These are phyloP conservation scores for Lupinus albus DNA, from an alignment of 306 rosid genomes.

Conservation along the genomic window DNA sequence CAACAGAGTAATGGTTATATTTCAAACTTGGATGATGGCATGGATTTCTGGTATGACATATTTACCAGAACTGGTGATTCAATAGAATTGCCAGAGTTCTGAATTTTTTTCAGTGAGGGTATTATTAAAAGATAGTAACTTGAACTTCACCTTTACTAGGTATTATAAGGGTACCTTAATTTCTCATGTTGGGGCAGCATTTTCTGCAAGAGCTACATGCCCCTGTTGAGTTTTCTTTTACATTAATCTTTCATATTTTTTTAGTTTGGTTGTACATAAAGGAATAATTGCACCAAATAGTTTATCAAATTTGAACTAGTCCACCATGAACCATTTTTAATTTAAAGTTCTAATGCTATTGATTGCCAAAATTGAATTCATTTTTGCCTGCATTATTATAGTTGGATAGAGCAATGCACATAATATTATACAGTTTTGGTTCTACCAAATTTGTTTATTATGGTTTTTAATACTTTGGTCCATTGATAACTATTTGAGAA, in stretches of 20 bases:
- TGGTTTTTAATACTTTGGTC: too few relatives aligned
- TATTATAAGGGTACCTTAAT: constrained; percentile 23
- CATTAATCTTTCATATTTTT: background rate
- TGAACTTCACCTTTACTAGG: constrained; percentile 34
- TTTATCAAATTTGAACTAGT: constrained; percentile 26
- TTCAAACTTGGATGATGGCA: constrained; percentile 54
- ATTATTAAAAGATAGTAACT: constrained; percentile 11
- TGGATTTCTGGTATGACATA: constrained; percentile 86
- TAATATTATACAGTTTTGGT: too few relatives aligned
- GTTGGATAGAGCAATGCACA: too few relatives aligned
- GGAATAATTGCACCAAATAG: constrained; percentile 23
- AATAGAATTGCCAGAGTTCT: constrained; percentile 59
- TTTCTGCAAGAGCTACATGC: constrained; percentile 30
- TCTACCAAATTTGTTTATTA: too few relatives aligned
- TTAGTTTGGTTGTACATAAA: background rate
- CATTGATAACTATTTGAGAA: too few relatives aligned
- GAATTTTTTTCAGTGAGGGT: constrained; percentile 38
- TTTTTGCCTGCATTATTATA: too few relatives aligned
- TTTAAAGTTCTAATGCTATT: too few relatives aligned
- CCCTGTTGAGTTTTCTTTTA: background rate
- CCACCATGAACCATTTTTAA: constrained; percentile 21
- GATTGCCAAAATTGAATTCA: too few relatives aligned
- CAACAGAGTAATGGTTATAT: constrained; percentile 30
- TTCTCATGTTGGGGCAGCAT: constrained; percentile 34
- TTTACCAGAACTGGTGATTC: constrained; percentile 61